Evolutionary conservation across 306 rosid genomes (phyloP), one percentile per base, ranked within the genome.

Genomic region (Purshia tridentata): DNA sequence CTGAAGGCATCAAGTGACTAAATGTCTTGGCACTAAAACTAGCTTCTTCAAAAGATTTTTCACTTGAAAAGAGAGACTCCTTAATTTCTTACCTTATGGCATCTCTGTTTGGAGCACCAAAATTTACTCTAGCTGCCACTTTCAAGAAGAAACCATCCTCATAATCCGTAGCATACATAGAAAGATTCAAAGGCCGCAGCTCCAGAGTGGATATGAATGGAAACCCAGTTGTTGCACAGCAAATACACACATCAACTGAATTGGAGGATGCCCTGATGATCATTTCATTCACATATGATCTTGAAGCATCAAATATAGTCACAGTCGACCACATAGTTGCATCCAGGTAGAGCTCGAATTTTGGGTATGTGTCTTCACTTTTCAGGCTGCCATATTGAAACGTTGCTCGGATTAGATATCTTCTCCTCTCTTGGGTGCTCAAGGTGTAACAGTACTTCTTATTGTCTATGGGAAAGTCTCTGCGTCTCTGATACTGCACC

Each of bases 121-220:
- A 94, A 70, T 94, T 94, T 11, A 91, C 81, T 72, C 99, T 89
- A 78, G 97, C 95, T n/a, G 97, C 89, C 0, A 91, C 96, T 83
- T 85, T 77, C 81, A 94, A 78, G 95, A 86, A 89, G 83, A 94
- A 94, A 75, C 70, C 46, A 65, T 87, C 88, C 83, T 94, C 99
- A 45, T 52, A 94, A 77, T 94, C 99, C 0, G 99, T 91, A 45
- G 97, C 96, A 81, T 94, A 91, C 97, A 94, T 94, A 4, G 97
- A 94, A 76, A 88, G 90, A 81, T 85, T 89, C 80, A 94, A 82
- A 50, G 99, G 97, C 75, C 99, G 59, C 6, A 94, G 80, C 85
- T 94, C 99, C 39, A 94, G 84, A 57, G 99, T 89, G 59, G 99
- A 94, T 70, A 94, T 86, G 80, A 94, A 94, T 1, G 97, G 97